phyloP scores from a whole-genome alignment of 1,139 yeast genomes.

The Waltiozyma sp. region DNA sequence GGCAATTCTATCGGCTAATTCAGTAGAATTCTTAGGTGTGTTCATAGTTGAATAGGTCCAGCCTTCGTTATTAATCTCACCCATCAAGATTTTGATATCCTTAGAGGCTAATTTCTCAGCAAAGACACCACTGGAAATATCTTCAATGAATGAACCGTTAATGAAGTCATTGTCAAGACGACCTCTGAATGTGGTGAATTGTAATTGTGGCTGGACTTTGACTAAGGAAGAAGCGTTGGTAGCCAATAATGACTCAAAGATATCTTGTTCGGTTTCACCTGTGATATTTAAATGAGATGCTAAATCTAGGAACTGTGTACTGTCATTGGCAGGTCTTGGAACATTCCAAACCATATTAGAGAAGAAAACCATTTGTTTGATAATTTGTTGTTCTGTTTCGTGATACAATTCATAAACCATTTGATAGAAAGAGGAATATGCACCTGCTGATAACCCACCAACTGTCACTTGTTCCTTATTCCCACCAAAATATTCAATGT shows the following conservation, averaged over 20 bases:
- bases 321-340: slow-evolving; percentile 18
- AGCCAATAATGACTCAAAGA: slow-evolving; percentile 16
- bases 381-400: slow-evolving; percentile 24
- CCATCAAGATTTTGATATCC: slow-evolving; percentile 23
- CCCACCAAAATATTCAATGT: slow-evolving; percentile 24
- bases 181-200: slow-evolving; percentile 28
- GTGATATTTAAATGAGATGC: slow-evolving; percentile 12
- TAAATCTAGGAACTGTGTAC: slow-evolving; percentile 27
- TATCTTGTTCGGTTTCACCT: slow-evolving; percentile 7
- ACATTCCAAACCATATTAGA: slow-evolving; percentile 22
- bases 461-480: slow-evolving; percentile 22
- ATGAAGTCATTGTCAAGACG: slow-evolving; percentile 28
- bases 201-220: slow-evolving; percentile 21
- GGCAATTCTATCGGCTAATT: slow-evolving; percentile 21
- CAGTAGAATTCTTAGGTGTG: slow-evolving; percentile 21
- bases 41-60: slow-evolving; percentile 24
- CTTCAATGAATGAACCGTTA: slow-evolving; percentile 16
- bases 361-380: slow-evolving; percentile 25
- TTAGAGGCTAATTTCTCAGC: slow-evolving; percentile 19
- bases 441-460: slow-evolving; percentile 23
- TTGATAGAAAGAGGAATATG: slow-evolving; percentile 12
- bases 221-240: slow-evolving; percentile 18
- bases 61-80: slow-evolving; percentile 30
- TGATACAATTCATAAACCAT: slow-evolving; percentile 26
- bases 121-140: slow-evolving; percentile 24